Conservation (phyloP, 2,329 filamentous ascomycete species). For the Pseudopyricularia cyperi region DNA sequence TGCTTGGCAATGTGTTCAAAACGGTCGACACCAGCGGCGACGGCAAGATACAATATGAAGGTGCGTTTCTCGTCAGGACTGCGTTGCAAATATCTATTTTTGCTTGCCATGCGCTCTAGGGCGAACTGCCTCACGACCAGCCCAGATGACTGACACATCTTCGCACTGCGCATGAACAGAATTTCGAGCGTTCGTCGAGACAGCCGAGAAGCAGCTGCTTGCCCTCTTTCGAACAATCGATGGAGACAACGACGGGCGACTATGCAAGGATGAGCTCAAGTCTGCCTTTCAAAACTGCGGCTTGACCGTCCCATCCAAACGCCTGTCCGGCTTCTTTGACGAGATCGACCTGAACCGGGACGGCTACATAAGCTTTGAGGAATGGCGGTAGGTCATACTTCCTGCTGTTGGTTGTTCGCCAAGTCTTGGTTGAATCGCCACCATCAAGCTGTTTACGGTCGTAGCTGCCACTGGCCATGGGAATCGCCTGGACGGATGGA, state of each 20-base stretch:
- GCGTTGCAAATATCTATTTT: neutral
- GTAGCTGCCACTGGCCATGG: neutral
- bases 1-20: conserved; percentile 69
- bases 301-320: conserved; percentile 61
- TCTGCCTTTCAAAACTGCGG: conserved; percentile 67
- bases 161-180: conserved; percentile 38
- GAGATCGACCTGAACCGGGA: conserved; percentile 86
- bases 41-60: conserved; percentile 81
- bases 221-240: conserved; percentile 80
- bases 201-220: conserved; percentile 74
- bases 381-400: conserved; percentile 73
- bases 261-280: conserved; percentile 77
- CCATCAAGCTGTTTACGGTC: neutral
- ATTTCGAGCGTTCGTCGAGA: conserved; percentile 77
- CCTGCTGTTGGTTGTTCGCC: conserved; percentile 5
- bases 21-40: conserved; percentile 77
- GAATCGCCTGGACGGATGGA: neutral
- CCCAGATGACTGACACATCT: neutral
- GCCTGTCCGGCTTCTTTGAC: conserved; percentile 73
- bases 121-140: neutral
- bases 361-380: conserved; percentile 76
- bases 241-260: conserved; percentile 66
- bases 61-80: conserved; percentile 45
- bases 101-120: no score
- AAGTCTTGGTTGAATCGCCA: neutral